Conservation (phyloP, 2,329 filamentous ascomycete genomes). For the Aschersonia sp. region DNA sequence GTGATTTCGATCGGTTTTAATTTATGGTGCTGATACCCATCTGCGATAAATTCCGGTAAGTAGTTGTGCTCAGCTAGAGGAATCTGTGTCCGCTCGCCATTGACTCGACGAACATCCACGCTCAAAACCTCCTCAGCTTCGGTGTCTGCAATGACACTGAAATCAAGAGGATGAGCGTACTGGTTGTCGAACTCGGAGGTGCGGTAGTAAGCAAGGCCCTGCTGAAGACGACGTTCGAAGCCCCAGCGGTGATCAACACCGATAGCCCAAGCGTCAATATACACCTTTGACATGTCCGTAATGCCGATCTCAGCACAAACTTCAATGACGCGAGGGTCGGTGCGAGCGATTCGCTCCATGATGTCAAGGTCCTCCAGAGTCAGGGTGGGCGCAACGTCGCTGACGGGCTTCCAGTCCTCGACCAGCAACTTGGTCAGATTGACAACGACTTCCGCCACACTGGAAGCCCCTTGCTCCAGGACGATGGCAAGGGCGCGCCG, state of each 20-base stretch:
- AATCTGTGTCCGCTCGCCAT: slow-evolving; percentile 32
- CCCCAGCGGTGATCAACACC: slow-evolving; percentile 70
- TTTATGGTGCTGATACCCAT: slow-evolving; percentile 18
- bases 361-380: slow-evolving; percentile 72
- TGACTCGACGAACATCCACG: slow-evolving; percentile 25
- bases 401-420: slow-evolving; percentile 30
- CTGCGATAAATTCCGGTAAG: slow-evolving; percentile 18
- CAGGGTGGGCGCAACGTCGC: slow-evolving; percentile 34
- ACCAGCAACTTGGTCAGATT: slow-evolving; percentile 24
- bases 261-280: slow-evolving; percentile 76
- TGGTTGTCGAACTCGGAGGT: slow-evolving; percentile 54
- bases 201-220: slow-evolving; percentile 71
- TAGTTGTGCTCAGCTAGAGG: slow-evolving; percentile 23
- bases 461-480: slow-evolving; percentile 21
- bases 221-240: slow-evolving; percentile 55
- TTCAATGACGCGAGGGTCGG: slow-evolving; percentile 60
- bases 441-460: slow-evolving; percentile 37
- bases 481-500: slow-evolving; percentile 36
- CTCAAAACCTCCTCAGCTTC: slow-evolving; percentile 33
- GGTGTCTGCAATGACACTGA: slow-evolving; percentile 26
- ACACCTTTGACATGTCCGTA: slow-evolving; percentile 70
- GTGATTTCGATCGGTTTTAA: slow-evolving; percentile 24
- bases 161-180: slow-evolving; percentile 41
- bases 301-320: slow-evolving; percentile 64
- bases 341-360: slow-evolving; percentile 53